Evolutionary conservation across 257 asterid species (phyloP).

Genomic region (Capsicum baccatum): DNA sequence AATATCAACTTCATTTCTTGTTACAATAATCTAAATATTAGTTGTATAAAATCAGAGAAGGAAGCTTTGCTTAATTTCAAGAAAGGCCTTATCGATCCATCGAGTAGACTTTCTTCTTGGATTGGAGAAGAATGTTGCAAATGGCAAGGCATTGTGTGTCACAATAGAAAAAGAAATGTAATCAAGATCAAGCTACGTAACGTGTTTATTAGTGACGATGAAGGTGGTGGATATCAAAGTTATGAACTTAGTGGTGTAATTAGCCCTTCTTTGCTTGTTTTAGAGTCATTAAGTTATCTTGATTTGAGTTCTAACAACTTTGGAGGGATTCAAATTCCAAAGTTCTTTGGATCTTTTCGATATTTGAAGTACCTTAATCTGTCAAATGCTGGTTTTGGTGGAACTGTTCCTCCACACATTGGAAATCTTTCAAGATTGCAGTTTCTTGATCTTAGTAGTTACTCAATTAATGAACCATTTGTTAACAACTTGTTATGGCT

Average conservation of each 20-base stretch:
- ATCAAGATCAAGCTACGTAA: not conserved
- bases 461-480: not conserved
- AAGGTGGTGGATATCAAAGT: not conserved
- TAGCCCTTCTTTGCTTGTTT: not conserved
- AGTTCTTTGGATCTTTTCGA: not conserved
- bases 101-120: constrained; percentile 39
- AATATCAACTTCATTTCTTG: constrained; percentile 13
- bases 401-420: not conserved
- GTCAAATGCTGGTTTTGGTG: constrained; percentile 12
- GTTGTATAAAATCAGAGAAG: constrained; percentile 32
- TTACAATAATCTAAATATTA: not conserved
- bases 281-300: not conserved
- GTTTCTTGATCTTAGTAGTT: constrained; percentile 20
- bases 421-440: constrained; percentile 14
- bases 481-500: not conserved
- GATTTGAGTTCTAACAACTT: constrained; percentile 22
- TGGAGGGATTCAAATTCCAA: not conserved
- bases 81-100: constrained; percentile 30
- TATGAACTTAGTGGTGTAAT: constrained; percentile 16
- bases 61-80: constrained; percentile 34
- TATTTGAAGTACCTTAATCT: not conserved
- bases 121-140: constrained; percentile 39
- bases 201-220: not conserved
- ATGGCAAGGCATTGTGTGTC: constrained; percentile 43
- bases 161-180: constrained; percentile 32